phyloP scores from a whole-genome alignment of 345 rosid species.

The Gossypium rotundifolium region DNA sequence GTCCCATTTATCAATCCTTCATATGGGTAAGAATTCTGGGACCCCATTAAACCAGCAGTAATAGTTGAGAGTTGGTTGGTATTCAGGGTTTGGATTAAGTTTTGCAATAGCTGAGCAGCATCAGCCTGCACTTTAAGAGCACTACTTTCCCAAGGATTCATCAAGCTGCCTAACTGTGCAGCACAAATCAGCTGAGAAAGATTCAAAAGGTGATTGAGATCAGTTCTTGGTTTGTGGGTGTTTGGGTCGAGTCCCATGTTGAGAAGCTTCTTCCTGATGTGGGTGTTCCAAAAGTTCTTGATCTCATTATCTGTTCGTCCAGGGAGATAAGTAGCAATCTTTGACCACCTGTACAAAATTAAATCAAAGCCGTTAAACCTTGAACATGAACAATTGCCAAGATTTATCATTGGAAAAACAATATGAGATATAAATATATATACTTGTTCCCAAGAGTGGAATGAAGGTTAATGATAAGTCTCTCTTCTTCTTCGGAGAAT shows the following conservation, averaged over 20 bases:
- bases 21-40: constrained; percentile 14
- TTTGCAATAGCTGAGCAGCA: constrained; percentile 41
- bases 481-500: constrained; percentile 73
- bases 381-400: not conserved
- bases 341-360: constrained; percentile 61
- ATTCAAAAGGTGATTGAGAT: constrained; percentile 34
- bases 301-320: constrained; percentile 88
- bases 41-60: constrained; percentile 6
- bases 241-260: constrained; percentile 72
- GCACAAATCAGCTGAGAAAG: constrained; percentile 36
- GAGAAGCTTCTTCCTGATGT: constrained; percentile 64
- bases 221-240: constrained; percentile 67
- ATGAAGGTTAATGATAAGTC: constrained; percentile 57
- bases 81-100: constrained; percentile 35
- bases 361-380: not conserved
- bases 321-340: constrained; percentile 68
- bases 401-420: no score
- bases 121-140: constrained; percentile 31
- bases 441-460: constrained; percentile 82
- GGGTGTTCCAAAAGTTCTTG: constrained; percentile 90
- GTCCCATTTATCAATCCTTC: not conserved
- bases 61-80: constrained; percentile 23
- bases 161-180: constrained; percentile 12
- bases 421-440: not conserved
- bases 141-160: constrained; percentile 19